A percentile compares a stretch with the other conserved stretches of the same genome.
Evolutionary conservation across 2,329 filamentous ascomycete species (phyloP).

Genomic region (Trichoderma citrinoviride): DNA sequence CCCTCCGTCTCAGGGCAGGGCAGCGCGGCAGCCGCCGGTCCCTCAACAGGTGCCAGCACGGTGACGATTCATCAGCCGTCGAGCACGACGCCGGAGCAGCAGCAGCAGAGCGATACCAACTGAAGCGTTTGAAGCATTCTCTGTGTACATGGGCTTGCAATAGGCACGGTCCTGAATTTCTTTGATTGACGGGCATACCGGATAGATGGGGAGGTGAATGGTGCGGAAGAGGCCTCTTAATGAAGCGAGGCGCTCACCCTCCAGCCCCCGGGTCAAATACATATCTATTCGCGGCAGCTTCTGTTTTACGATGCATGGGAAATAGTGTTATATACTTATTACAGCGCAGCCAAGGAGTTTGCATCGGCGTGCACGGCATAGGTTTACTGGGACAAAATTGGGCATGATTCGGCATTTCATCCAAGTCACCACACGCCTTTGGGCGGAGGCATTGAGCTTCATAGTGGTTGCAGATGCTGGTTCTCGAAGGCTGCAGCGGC

Average conservation of each 20-base stretch:
- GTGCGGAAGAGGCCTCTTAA: background rate
- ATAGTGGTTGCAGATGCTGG: background rate
- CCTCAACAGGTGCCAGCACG: slow-evolving; percentile 37
- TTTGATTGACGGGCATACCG: background rate
- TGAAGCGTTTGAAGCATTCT: background rate
- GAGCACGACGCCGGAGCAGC: slow-evolving; percentile 22
- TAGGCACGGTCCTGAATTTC: background rate
- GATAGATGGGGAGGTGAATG: background rate
- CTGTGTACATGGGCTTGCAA: background rate
- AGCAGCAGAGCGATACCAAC: slow-evolving; percentile 22
- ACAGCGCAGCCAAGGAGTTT: slow-evolving; percentile 17
- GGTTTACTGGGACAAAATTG: slow-evolving; percentile 13
- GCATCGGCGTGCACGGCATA: slow-evolving; percentile 11
- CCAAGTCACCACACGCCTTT: background rate
- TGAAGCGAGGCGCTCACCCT: background rate
- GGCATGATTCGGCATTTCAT: slow-evolving; percentile 5
- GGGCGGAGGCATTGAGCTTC: background rate
- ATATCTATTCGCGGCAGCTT: slow-evolving; percentile 1
- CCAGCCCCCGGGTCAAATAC: background rate
- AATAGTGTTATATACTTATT: slow-evolving; percentile 2
- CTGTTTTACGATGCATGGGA: slow-evolving; percentile 10
- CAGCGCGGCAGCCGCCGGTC: slow-evolving; percentile 29
- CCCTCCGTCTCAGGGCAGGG: slow-evolving; percentile 26
- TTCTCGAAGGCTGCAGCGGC: background rate
- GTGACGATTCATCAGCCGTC: slow-evolving; percentile 36